phyloP scores from a whole-genome alignment of 2,329 filamentous ascomycete genomes.

The Colletotrichum liaoningense region DNA sequence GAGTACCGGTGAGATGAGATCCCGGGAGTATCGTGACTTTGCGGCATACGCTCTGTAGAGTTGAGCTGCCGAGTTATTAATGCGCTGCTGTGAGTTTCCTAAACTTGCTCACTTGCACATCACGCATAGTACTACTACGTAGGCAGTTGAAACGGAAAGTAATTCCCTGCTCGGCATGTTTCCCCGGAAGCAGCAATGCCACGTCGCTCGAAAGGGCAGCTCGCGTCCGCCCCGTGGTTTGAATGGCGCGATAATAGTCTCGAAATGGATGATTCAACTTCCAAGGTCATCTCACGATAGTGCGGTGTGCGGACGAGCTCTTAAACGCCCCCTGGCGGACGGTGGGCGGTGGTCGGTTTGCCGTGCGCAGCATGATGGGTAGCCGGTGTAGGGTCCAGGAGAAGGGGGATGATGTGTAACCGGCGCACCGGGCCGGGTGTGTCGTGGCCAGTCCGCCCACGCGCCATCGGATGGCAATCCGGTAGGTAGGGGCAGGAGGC shows the following conservation, averaged over 20 bases:
- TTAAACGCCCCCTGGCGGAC: not conserved
- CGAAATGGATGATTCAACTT: not conserved
- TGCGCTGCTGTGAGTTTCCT: not conserved
- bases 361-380: not conserved
- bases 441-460: not conserved
- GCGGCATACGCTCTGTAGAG: not conserved
- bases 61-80: not conserved
- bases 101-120: not conserved
- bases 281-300: not conserved
- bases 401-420: not conserved
- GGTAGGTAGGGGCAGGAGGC: not conserved
- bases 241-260: not conserved
- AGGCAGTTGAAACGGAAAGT: not conserved
- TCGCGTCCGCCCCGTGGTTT: not conserved
- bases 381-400: not conserved
- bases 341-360: not conserved
- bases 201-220: not conserved
- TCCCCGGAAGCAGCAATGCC: not conserved
- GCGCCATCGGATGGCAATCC: conserved; percentile 2
- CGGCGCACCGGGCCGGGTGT: conserved; percentile 3
- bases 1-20: no score
- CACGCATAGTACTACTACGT: no score
- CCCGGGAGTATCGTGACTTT: not conserved
- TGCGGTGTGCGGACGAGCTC: not conserved
- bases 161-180: not conserved